Percentiles rank a stretch among this genome's conserved stretches.
Evolutionary conservation across 2,329 filamentous ascomycete genomes (phyloP).

Genomic region (Phoma sp.): DNA sequence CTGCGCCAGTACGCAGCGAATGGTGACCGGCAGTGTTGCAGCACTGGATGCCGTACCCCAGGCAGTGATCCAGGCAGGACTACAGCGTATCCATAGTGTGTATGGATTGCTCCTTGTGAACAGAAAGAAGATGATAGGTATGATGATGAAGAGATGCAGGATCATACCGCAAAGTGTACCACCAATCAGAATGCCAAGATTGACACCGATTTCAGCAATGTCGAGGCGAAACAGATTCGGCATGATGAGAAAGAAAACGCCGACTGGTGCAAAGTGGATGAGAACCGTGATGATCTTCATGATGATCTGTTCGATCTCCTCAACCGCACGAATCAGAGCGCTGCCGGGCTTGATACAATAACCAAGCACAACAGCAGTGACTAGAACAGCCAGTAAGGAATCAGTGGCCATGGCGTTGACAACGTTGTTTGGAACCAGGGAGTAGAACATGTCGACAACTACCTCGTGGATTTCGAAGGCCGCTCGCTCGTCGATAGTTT

Average conservation of each 20-base stretch:
- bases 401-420: conserved; percentile 56
- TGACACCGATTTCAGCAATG: conserved; percentile 55
- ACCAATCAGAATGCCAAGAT: conserved; percentile 59
- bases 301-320: conserved; percentile 58
- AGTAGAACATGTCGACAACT: conserved; percentile 57
- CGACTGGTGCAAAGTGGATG: conserved; percentile 58
- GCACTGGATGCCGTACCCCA: conserved; percentile 62
- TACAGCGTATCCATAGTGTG: conserved; percentile 55
- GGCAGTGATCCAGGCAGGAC: conserved; percentile 60
- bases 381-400: conserved; percentile 55
- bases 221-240: conserved; percentile 59
- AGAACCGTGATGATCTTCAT: conserved; percentile 55
- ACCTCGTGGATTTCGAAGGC: conserved; percentile 50
- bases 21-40: conserved; percentile 59
- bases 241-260: conserved; percentile 62
- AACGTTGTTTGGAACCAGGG: conserved; percentile 58
- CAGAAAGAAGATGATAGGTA: conserved; percentile 47
- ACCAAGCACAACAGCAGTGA: conserved; percentile 55
- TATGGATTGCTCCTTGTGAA: conserved; percentile 56
- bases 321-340: conserved; percentile 52
- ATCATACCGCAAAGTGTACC: conserved; percentile 55
- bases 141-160: conserved; percentile 55
- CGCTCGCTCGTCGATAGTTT: conserved; percentile 45
- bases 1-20: conserved; percentile 50
- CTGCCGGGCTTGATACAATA: conserved; percentile 53